Evolutionary conservation across 805 yeast species (phyloP), one percentile per base, ranked within the genome.

Genomic region (Brettanomyces naardenensis): DNA sequence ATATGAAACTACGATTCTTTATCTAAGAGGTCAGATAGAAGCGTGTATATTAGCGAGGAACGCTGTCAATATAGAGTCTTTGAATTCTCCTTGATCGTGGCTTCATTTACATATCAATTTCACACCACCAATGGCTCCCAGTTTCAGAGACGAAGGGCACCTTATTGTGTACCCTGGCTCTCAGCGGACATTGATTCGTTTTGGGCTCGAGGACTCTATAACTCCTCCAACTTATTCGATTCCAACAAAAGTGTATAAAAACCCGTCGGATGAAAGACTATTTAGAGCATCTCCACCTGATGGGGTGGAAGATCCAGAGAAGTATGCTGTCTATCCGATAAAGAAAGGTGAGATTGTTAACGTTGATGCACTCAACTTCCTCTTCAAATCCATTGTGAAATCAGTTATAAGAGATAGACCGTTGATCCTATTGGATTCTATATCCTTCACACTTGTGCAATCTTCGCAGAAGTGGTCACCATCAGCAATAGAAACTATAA

Each of bases 101-200:
- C n/a, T n/a, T n/a, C n/a, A n/a, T n/a, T n/a, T n/a, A n/a, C n/a
- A n/a, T n/a, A n/a, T n/a, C n/a, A n/a, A n/a, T n/a, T n/a, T n/a
- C n/a, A n/a, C n/a, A n/a, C n/a, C n/a, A n/a, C n/a, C n/a, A n/a
- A 23, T 23, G 26, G 10, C 26, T 9, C 64, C 64, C 6, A 36
- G 45, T 20, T 59, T 53, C 28, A 57, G 53, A 44, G 65, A 61
- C 33, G 65, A 59, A 14, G 49, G 49, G 20, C 57, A 48, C 29
- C 39, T 61, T 64, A 72, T 89, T 21, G 72, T 89, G 21, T 79
- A 86, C 39, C 85, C 95, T 1, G 95, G 96, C 21, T 81, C 95
- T 2, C 66, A 64, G 37, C 63, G 71, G 38, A 86, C 97, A 0
- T 64, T 80, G 38, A 84, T 85, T 21, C 83, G 82, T 47, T 78